Evolutionary conservation across 805 yeast genomes (phyloP).

Genomic region (Saturnispora diversa): DNA sequence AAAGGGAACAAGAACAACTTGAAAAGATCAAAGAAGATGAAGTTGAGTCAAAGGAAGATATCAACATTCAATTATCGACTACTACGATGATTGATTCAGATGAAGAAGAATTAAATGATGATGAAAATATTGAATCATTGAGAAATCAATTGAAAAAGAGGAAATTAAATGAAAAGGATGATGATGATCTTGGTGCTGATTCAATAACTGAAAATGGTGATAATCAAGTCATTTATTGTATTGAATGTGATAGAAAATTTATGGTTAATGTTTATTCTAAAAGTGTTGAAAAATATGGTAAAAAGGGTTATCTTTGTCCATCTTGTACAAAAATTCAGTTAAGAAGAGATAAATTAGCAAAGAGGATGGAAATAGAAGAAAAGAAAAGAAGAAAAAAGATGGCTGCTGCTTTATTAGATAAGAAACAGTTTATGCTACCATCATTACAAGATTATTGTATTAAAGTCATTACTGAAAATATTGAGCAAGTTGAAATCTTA

Average conservation of each 20-base stretch:
- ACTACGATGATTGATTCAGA: constrained; percentile 12
- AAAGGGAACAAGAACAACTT: constrained; percentile 28
- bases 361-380: constrained; percentile 50
- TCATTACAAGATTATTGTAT: constrained; percentile 81
- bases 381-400: constrained; percentile 68
- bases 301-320: constrained; percentile 60
- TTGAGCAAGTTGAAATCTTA: constrained; percentile 66
- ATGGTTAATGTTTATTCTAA: constrained; percentile 61
- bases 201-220: constrained; percentile 17
- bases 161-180: constrained; percentile 15
- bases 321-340: constrained; percentile 43
- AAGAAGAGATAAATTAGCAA: constrained; percentile 37
- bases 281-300: constrained; percentile 35
- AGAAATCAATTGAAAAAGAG: constrained; percentile 23
- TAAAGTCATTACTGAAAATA: constrained; percentile 52
- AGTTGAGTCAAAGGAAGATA: constrained; percentile 17
- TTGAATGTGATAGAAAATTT: constrained; percentile 53
- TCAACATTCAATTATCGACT: constrained; percentile 5
- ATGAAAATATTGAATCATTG: constrained; percentile 31
- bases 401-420: constrained; percentile 79
- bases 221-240: constrained; percentile 35
- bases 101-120: constrained; percentile 14
- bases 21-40: background rate
- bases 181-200: constrained; percentile 39
- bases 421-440: constrained; percentile 53